These are phyloP conservation scores for Talaromyces sp. DNA, from an alignment of 2,329 filamentous ascomycete species.

Conservation along the genomic window DNA sequence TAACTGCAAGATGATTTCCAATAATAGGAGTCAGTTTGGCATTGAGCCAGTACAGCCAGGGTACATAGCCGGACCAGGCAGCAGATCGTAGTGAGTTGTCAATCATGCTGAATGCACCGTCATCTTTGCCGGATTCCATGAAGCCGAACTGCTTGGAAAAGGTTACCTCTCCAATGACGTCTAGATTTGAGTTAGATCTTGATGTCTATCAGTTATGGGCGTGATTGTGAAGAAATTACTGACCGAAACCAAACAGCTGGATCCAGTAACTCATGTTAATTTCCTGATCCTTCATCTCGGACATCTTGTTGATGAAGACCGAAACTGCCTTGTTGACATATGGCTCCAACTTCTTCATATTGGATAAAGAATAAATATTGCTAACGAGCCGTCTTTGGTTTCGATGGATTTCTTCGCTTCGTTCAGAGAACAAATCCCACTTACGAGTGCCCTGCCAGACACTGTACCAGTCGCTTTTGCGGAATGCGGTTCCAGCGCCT, in stretches of 20 bases:
- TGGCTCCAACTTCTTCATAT: slow-evolving; percentile 33
- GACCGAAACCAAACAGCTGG: slow-evolving; percentile 8
- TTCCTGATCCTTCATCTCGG: slow-evolving; percentile 14
- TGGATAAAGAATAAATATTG: slow-evolving; percentile 32
- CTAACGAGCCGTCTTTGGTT: slow-evolving; percentile 28
- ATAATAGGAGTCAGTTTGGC: slow-evolving; percentile 30
- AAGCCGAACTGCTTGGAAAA: slow-evolving; percentile 35
- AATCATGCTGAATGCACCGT: slow-evolving; percentile 30
- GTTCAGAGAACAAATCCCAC: slow-evolving; percentile 37
- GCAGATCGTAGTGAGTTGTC: slow-evolving; percentile 27
- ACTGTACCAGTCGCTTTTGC: slow-evolving; percentile 38
- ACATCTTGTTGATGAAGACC: slow-evolving; percentile 30
- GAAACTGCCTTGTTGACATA: slow-evolving; percentile 35
- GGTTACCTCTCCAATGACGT: slow-evolving; percentile 39
- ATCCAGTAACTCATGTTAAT: slow-evolving; percentile 7
- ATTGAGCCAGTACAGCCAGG: slow-evolving; percentile 31
- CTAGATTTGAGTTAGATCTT: slow-evolving; percentile 14
- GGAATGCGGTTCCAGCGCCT: slow-evolving; percentile 34
- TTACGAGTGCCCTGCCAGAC: slow-evolving; percentile 35
- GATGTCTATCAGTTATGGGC: slow-evolving; percentile 18
- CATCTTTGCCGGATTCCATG: slow-evolving; percentile 27
- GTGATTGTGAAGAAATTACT: neutral
- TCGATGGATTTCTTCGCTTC: slow-evolving; percentile 31
- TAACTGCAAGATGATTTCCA: slow-evolving; percentile 31
- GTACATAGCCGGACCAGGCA: slow-evolving; percentile 35